A percentile compares a stretch with the other conserved stretches of the same genome.
phyloP scores from a whole-genome alignment of 2,329 filamentous ascomycete species.

The Cercospora sesami region DNA sequence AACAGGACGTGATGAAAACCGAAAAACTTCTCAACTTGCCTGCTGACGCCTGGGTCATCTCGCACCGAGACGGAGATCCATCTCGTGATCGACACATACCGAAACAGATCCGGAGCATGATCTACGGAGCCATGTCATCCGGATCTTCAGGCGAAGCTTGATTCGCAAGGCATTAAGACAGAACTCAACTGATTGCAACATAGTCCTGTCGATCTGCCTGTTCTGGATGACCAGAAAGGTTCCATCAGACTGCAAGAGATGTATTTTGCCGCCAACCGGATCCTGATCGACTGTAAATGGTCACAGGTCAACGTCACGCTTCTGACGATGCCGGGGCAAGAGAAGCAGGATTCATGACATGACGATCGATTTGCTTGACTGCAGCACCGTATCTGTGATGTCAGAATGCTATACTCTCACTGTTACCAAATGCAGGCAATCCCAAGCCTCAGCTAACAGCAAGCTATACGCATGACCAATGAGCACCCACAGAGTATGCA shows the following conservation, averaged over 20 bases:
- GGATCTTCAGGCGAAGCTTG: not conserved
- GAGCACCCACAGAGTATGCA: not conserved
- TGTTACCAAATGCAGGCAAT: not conserved
- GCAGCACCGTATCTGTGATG: not conserved
- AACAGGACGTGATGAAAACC: not conserved
- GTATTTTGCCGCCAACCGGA: not conserved
- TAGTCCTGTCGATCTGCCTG: not conserved
- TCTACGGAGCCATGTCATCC: not conserved
- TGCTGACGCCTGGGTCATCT: conserved; percentile 12
- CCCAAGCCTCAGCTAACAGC: not conserved
- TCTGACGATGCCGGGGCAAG: not conserved
- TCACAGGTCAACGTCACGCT: not conserved
- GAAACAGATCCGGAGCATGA: not conserved
- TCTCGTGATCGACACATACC: conserved; percentile 7
- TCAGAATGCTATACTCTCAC: not conserved
- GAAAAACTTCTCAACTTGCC: not conserved
- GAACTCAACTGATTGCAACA: not conserved
- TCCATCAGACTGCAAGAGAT: not conserved
- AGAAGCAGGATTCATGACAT: not conserved
- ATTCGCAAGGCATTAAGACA: not conserved
- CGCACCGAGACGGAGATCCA: conserved; percentile 8
- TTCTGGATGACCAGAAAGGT: not conserved
- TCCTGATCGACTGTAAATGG: not conserved
- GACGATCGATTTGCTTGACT: not conserved
- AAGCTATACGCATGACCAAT: not conserved